Conservation (phyloP, 257 asterid species). For the Nicotiana knightiana region DNA sequence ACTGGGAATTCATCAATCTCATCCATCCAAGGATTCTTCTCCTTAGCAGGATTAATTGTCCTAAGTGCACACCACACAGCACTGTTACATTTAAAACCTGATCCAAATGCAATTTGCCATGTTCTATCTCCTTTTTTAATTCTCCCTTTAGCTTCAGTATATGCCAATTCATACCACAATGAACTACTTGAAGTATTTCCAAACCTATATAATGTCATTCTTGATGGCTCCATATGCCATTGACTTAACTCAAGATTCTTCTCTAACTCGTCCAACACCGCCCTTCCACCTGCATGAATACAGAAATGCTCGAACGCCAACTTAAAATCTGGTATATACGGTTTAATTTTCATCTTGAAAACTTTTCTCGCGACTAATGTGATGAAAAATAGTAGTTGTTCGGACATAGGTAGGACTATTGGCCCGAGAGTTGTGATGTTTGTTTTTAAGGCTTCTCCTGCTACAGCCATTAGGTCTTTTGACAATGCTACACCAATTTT, state of each 20-base stretch:
- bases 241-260: conserved; percentile 36
- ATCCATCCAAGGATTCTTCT: conserved; percentile 54
- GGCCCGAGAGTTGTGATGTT: conserved; percentile 48
- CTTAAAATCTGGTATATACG: conserved; percentile 45
- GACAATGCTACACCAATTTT: conserved; percentile 36
- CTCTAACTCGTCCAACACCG: conserved; percentile 41
- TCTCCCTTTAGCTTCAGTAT: conserved; percentile 46
- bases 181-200: conserved; percentile 52
- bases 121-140: conserved; percentile 37
- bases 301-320: conserved; percentile 50
- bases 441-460: conserved; percentile 46
- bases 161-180: conserved; percentile 47
- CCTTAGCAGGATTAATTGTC: conserved; percentile 37
- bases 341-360: conserved; percentile 37
- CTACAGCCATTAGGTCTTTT: conserved; percentile 47
- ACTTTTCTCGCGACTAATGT: conserved; percentile 45
- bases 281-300: conserved; percentile 49
- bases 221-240: conserved; percentile 58
- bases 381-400: conserved; percentile 42
- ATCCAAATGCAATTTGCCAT: conserved; percentile 57
- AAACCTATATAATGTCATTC: conserved; percentile 49
- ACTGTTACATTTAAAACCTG: conserved; percentile 52
- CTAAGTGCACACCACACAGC: conserved; percentile 46
- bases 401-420: conserved; percentile 61
- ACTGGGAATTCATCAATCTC: conserved; percentile 48